A percentile compares a stretch with the other conserved stretches of the same genome.
phyloP scores from a whole-genome alignment of 192 early-diverging fungal species.

The Backusella tarrabulga region DNA sequence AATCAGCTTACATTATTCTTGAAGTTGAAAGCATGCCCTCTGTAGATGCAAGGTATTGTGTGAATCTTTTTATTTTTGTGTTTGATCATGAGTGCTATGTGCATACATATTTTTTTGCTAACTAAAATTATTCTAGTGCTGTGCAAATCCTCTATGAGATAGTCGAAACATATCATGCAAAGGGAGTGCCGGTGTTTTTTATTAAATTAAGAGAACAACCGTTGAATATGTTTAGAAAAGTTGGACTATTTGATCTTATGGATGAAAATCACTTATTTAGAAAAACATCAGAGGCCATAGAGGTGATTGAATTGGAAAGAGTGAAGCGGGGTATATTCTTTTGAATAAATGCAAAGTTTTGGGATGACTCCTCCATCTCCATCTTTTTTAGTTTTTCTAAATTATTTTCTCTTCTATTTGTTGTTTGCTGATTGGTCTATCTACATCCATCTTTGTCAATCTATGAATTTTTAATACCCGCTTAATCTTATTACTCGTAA shows the following conservation, averaged over 20 bases:
- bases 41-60: constrained; percentile 74
- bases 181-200: constrained; percentile 86
- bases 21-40: constrained; percentile 85
- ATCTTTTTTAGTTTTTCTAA: constrained; percentile 3
- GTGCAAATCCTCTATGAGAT: constrained; percentile 85
- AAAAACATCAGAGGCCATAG: constrained; percentile 48
- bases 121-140: constrained; percentile 1
- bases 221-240: constrained; percentile 66
- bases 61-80: background rate
- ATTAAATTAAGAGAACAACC: constrained; percentile 75
- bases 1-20: constrained; percentile 79
- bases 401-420: constrained; percentile 9
- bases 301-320: constrained; percentile 22
- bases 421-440: constrained; percentile 5
- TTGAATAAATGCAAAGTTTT: background rate
- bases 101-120: background rate
- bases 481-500: background rate
- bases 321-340: background rate
- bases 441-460: constrained; percentile 18
- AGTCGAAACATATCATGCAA: constrained; percentile 78
- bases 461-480: constrained; percentile 5
- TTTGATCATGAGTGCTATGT: background rate
- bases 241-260: constrained; percentile 61
- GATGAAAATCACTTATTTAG: constrained; percentile 70
- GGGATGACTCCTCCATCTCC: constrained; percentile 1